Conservation (phyloP, 2,329 filamentous ascomycete species). For the Fusarium subtropicale region DNA sequence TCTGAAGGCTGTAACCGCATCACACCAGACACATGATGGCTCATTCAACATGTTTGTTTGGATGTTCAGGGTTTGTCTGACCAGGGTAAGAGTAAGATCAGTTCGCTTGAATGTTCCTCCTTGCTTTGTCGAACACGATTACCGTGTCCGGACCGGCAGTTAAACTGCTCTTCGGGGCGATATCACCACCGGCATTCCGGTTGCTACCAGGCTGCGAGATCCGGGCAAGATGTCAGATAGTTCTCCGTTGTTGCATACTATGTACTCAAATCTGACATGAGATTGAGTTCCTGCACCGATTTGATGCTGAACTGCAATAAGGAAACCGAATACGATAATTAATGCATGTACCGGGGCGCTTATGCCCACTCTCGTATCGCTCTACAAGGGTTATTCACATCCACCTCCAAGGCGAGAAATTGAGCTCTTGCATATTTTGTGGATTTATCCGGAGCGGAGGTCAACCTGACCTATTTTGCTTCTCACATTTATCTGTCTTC, state of each 20-base stretch:
- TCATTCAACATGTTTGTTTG: constrained; percentile 8
- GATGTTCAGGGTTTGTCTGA: background rate
- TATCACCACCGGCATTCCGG: constrained; percentile 1
- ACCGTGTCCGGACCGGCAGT: constrained; percentile 16
- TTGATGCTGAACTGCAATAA: background rate
- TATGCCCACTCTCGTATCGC: constrained; percentile 15
- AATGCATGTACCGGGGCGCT: constrained; percentile 31
- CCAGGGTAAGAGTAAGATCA: constrained; percentile 3
- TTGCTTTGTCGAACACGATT: background rate
- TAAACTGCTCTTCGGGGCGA: background rate
- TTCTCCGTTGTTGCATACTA: constrained; percentile 21
- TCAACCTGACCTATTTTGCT: constrained; percentile 37
- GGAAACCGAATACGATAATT: constrained; percentile 26
- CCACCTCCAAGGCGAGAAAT: constrained; percentile 43
- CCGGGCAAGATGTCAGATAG: background rate
- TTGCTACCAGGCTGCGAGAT: constrained; percentile 1
- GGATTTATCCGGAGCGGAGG: constrained; percentile 48
- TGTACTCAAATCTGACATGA: background rate
- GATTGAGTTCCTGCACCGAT: background rate
- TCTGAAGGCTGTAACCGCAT: background rate
- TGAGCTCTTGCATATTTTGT: constrained; percentile 46
- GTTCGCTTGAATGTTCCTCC: constrained; percentile 17
- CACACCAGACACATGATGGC: background rate
- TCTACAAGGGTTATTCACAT: constrained; percentile 40
- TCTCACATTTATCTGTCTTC: constrained; percentile 35